phyloP scores from a whole-genome alignment of 352 stramenopile genomes.

The Phytopythium litorale region DNA sequence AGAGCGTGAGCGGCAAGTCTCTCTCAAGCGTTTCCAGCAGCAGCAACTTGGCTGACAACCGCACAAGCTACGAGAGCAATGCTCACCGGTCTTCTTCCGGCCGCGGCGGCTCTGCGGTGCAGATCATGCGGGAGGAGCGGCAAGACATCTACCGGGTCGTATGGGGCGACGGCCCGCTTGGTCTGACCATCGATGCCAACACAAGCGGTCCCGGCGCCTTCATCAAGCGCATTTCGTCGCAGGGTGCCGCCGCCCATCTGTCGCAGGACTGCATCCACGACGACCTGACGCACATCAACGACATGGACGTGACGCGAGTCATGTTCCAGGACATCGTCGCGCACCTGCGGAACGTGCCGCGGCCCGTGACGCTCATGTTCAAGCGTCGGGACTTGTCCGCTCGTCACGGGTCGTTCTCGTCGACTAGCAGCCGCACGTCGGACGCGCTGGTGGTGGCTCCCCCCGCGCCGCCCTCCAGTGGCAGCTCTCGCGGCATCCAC shows the following conservation, averaged over 20 bases:
- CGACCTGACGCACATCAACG: slow-evolving; percentile 83
- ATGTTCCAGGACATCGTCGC: slow-evolving; percentile 75
- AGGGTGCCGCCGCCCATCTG: slow-evolving; percentile 66
- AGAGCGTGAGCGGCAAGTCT: slow-evolving; percentile 24
- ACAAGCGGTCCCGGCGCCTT: slow-evolving; percentile 49
- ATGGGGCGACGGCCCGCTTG: slow-evolving; percentile 70
- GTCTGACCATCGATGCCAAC: slow-evolving; percentile 81
- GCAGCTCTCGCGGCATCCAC: slow-evolving; percentile 30
- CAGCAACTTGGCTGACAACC: slow-evolving; percentile 11
- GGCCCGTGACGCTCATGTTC: slow-evolving; percentile 79
- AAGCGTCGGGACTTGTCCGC: slow-evolving; percentile 24
- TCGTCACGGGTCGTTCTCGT: slow-evolving; percentile 36
- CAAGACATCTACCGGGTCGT: slow-evolving; percentile 75
- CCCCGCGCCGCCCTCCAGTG: slow-evolving; percentile 15
- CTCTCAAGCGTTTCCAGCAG: slow-evolving; percentile 21
- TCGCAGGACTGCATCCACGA: slow-evolving; percentile 81
- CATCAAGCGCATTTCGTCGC: slow-evolving; percentile 78
- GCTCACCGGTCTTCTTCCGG: slow-evolving; percentile 14
- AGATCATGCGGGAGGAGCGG: slow-evolving; percentile 27
- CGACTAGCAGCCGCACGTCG: slow-evolving; percentile 12
- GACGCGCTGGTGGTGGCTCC: neutral
- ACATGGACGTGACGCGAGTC: slow-evolving; percentile 73
- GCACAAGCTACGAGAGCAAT: slow-evolving; percentile 26
- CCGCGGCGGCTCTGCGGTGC: slow-evolving; percentile 21
- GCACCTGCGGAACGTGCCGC: slow-evolving; percentile 74